Percentiles rank a stretch among this genome's conserved stretches.
phyloP scores from a whole-genome alignment of 106 monocot species.

The Alisma plantagoaquatica region DNA sequence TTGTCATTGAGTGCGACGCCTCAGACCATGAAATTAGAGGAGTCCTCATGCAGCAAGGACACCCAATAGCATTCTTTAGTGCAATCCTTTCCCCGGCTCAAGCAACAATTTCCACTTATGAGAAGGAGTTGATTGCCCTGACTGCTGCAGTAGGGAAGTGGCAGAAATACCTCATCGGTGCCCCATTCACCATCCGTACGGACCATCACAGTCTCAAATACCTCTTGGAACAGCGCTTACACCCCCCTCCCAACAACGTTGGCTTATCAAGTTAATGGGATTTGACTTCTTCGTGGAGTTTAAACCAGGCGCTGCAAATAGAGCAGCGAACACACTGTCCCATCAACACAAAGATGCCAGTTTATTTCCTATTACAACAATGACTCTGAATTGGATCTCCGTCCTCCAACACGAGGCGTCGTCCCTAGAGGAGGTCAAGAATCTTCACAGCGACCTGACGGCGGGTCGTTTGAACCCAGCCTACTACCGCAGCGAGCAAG shows the following conservation, averaged over 20 bases:
- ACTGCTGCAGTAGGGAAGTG: background rate
- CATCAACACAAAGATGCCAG: background rate
- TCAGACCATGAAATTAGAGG: background rate
- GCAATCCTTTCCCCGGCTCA: background rate
- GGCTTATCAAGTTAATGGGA: conserved; percentile 2
- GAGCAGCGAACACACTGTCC: background rate
- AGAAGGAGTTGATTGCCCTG: background rate
- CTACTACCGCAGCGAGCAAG: background rate
- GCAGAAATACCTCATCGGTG: background rate
- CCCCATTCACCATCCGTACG: background rate
- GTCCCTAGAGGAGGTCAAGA: background rate
- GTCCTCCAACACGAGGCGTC: too few species aligned
- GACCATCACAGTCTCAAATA: conserved; percentile 6
- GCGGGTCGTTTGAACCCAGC: background rate
- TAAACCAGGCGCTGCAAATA: background rate
- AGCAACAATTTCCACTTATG: background rate
- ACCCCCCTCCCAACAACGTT: background rate
- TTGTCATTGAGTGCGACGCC: conserved; percentile 2
- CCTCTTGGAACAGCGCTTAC: background rate
- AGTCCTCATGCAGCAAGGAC: background rate
- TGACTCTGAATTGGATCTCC: too few species aligned
- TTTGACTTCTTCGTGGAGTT: background rate
- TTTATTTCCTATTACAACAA: too few species aligned
- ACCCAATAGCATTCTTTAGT: background rate
- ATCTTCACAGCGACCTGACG: background rate